Evolutionary conservation across 768 basidiomycete genomes (phyloP).

Genomic region (Boletus sensibilis): DNA sequence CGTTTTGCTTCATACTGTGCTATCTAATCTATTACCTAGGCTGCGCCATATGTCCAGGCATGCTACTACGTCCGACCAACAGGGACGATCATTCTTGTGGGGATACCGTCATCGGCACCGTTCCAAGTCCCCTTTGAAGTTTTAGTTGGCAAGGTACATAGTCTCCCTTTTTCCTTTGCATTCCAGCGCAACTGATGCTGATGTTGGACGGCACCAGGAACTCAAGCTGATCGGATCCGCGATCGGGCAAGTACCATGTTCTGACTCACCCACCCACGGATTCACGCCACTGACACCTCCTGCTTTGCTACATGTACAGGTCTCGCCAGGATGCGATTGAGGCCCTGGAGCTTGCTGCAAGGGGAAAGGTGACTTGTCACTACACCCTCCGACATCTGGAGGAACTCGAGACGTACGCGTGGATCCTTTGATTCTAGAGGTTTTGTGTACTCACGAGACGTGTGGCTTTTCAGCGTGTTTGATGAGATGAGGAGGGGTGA

Average conservation of each 20-base stretch:
- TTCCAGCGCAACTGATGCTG: not conserved
- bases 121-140: slow-evolving; percentile 33
- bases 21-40: slow-evolving; percentile 2
- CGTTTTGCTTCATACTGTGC: not conserved
- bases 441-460: not conserved
- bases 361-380: slow-evolving; percentile 40
- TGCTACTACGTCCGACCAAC: slow-evolving; percentile 43
- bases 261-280: not conserved
- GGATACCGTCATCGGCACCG: slow-evolving; percentile 34
- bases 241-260: slow-evolving; percentile 14
- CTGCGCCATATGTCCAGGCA: slow-evolving; percentile 42
- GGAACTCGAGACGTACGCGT: slow-evolving; percentile 28
- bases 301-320: slow-evolving; percentile 14
- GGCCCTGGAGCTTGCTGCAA: slow-evolving; percentile 43
- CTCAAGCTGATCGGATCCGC: slow-evolving; percentile 23
- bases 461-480: slow-evolving; percentile 14
- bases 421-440: not conserved
- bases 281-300: not conserved
- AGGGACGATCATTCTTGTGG: slow-evolving; percentile 43
- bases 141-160: slow-evolving; percentile 29
- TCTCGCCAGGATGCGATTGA: slow-evolving; percentile 47
- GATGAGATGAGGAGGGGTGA: slow-evolving; percentile 18
- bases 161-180: not conserved
- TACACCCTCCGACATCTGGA: slow-evolving; percentile 27
- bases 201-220: slow-evolving; percentile 10